phyloP scores from a whole-genome alignment of 108 stramenopile genomes.

The Pinguiococcus pyrenoidosus region DNA sequence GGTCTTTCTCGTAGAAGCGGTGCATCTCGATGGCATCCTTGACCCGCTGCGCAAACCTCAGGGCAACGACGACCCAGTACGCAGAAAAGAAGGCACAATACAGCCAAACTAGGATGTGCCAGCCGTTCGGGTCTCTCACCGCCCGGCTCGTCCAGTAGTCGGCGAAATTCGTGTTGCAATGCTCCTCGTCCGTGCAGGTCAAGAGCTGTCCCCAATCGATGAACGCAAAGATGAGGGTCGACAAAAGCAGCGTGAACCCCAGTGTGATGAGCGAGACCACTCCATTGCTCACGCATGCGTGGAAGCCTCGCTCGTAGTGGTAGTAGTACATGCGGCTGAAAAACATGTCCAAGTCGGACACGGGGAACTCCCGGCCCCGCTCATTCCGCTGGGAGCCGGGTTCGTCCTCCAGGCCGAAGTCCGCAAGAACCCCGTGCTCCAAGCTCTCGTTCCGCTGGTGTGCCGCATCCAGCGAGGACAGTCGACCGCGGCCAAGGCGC shows the following conservation, averaged over 20 bases:
- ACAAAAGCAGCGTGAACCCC: conserved; percentile 70
- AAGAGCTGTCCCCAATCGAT: conserved; percentile 66
- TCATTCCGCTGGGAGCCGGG: too few relatives aligned
- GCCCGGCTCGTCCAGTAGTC: conserved; percentile 12
- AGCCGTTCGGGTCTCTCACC: conserved; percentile 8
- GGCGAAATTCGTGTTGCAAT: conserved; percentile 50
- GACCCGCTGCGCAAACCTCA: conserved; percentile 32
- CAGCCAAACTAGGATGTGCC: conserved; percentile 19
- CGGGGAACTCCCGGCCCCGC: too few relatives aligned
- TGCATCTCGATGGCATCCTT: conserved; percentile 28
- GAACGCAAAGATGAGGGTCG: conserved; percentile 62
- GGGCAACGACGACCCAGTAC: conserved; percentile 40
- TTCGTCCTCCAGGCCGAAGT: too few relatives aligned
- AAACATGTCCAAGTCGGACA: conserved; percentile 69
- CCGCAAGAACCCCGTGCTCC: too few relatives aligned
- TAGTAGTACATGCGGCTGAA: conserved; percentile 67
- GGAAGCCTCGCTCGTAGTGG: conserved; percentile 73
- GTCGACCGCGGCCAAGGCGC: too few relatives aligned
- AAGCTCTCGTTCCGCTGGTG: too few relatives aligned
- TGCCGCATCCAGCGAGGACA: too few relatives aligned
- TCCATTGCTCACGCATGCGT: conserved; percentile 62
- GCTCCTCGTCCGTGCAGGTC: conserved; percentile 62
- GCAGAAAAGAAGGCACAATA: conserved; percentile 42
- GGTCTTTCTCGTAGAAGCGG: conserved; percentile 17
- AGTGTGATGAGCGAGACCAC: conserved; percentile 62